Evolutionary conservation across 2,329 filamentous ascomycete genomes (phyloP).

Genomic region (Raffaelea ambrosiae): DNA sequence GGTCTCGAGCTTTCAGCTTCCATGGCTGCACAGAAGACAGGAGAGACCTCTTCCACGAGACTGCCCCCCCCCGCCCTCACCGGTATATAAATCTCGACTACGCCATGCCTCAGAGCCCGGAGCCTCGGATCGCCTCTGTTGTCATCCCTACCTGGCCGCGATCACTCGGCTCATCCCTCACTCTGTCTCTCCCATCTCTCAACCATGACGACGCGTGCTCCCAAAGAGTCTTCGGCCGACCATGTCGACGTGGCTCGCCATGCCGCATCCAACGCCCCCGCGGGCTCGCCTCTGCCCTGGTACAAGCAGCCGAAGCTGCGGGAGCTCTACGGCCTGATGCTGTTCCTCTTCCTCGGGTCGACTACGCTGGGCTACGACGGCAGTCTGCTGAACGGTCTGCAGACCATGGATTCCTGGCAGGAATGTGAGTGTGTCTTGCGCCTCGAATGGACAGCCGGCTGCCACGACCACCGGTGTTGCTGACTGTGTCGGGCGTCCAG

Average conservation of each 20-base stretch:
- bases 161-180: too few species aligned
- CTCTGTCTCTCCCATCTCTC: too few species aligned
- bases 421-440: not conserved
- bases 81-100: too few species aligned
- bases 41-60: too few species aligned
- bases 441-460: too few species aligned
- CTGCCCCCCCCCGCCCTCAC: too few species aligned
- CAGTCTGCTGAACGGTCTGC: slow-evolving; percentile 5
- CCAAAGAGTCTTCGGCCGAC: not conserved
- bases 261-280: not conserved
- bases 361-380: slow-evolving; percentile 5
- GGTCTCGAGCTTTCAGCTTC: too few species aligned
- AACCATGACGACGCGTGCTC: too few species aligned
- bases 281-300: not conserved
- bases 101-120: too few species aligned
- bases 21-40: too few species aligned
- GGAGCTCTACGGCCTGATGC: slow-evolving; percentile 2
- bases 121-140: too few species aligned
- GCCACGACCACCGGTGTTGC: not conserved
- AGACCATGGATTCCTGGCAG: slow-evolving; percentile 6
- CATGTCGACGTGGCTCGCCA: slow-evolving; percentile 1
- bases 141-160: too few species aligned
- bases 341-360: slow-evolving; percentile 4
- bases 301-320: slow-evolving; percentile 1
- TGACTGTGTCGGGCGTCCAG: not conserved